These are phyloP conservation scores for Termitomyces heimii DNA, from an alignment of 768 basidiomycete genomes.

Conservation along the genomic window DNA sequence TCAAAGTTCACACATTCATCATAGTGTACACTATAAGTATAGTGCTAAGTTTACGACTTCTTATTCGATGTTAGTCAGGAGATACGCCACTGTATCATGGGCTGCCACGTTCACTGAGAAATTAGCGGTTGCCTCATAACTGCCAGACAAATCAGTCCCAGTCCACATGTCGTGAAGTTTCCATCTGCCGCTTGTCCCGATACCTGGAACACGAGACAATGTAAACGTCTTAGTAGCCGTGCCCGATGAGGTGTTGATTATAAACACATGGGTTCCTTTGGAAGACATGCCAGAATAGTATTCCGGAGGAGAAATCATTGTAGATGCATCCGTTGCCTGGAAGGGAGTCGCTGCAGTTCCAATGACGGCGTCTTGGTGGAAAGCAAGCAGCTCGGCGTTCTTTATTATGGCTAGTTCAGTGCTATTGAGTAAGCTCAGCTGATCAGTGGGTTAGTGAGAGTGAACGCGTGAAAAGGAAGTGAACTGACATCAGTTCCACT, in stretches of 20 bases:
- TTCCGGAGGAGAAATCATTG: slow-evolving; percentile 43
- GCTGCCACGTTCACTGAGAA: slow-evolving; percentile 37
- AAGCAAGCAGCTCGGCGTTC: slow-evolving; percentile 47
- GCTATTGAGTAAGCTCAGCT: slow-evolving; percentile 35
- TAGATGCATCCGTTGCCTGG: slow-evolving; percentile 30
- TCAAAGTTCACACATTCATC: neutral
- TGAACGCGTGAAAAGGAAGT: neutral
- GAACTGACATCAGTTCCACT: slow-evolving; percentile 34
- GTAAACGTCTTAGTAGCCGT: slow-evolving; percentile 38
- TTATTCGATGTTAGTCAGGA: slow-evolving; percentile 24
- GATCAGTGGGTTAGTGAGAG: neutral
- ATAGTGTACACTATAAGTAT: neutral
- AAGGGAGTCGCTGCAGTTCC: slow-evolving; percentile 46
- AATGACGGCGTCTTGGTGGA: slow-evolving; percentile 42
- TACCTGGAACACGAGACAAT: slow-evolving; percentile 40
- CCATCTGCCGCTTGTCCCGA: slow-evolving; percentile 29
- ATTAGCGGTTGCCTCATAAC: slow-evolving; percentile 24
- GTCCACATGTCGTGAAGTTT: slow-evolving; percentile 54
- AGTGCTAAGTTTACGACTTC: neutral
- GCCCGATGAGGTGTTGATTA: slow-evolving; percentile 39
- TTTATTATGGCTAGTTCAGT: slow-evolving; percentile 43
- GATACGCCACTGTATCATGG: slow-evolving; percentile 49
- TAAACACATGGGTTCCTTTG: slow-evolving; percentile 48
- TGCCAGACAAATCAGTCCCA: slow-evolving; percentile 35
- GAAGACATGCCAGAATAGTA: slow-evolving; percentile 44